Base-by-base conservation (phyloP, 2,329 filamentous ascomycete species). In the Apiospora phragmitis region DNA sequence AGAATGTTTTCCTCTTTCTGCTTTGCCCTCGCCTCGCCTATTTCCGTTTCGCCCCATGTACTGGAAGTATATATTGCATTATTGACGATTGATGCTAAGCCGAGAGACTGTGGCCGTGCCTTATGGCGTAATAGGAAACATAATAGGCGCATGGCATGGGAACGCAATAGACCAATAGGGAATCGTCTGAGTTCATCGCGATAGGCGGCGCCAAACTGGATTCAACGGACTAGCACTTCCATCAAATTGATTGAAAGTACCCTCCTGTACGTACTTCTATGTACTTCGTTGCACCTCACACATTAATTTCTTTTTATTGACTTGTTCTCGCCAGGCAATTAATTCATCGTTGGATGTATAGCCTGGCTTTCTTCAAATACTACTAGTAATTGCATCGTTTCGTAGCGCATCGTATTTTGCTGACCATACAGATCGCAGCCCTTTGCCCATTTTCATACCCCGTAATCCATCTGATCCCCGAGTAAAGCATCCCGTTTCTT, bases 121-220 rank as follows among this genome's bases (percentile, higher is more conserved):
- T 38, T n/a, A 38, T 8, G 55, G 29, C 55, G 29, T 62, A n/a
- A 16, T 21, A 35, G 51, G 29, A 59, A 8, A 62, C 32, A 62
- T 62, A 49, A 49, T 49, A 49, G 47, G 47, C 47, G 47, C 47
- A 49, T 49, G 47, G 32, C 55, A 38, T 62, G 32, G 55, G 32
- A 35, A 38, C 32, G 8, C 32, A 38, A n/a, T 32, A 62, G 29
- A 21, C 55, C 55, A 62, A 62, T 62, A 62, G 55, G 55, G 35
- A 62, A 8, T 32, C 18, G 55, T 35, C 55, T 62, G 32, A 62
- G 55, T 24, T 62, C 55, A 38, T 62, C 32, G 55, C 55, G 55
- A n/a, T 62, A 62, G 55, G 55, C 55, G 55, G 55, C 55, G 55
- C 32, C 55, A 62, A 62, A 38, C 55, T 24, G 55, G 32, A 38